Evolutionary conservation across 1,284 basidiomycete species (phyloP).

Genomic region (Wallemia mellicola): DNA sequence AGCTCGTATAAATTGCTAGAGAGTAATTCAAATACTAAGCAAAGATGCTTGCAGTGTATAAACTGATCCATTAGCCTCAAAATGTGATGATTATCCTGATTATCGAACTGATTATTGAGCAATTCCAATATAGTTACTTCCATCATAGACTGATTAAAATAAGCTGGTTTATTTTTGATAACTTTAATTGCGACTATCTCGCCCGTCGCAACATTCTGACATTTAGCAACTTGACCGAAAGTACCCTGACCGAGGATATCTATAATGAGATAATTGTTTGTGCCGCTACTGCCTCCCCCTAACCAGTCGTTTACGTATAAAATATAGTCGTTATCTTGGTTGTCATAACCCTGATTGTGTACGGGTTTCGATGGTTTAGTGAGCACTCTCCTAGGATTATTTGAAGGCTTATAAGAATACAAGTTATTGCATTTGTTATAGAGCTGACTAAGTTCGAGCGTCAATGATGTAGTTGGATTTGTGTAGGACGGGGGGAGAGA

Average conservation of each 20-base stretch:
- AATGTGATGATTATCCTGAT: slow-evolving; percentile 85
- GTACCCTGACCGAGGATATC: slow-evolving; percentile 95
- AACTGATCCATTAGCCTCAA: slow-evolving; percentile 82
- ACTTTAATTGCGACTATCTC: slow-evolving; percentile 97
- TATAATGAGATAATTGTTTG: slow-evolving; percentile 72
- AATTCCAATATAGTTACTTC: slow-evolving; percentile 92
- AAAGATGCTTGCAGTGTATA: slow-evolving; percentile 84
- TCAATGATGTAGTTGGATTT: slow-evolving; percentile 26
- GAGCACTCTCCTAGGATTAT: slow-evolving; percentile 72
- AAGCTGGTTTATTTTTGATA: slow-evolving; percentile 97
- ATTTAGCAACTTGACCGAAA: slow-evolving; percentile 97
- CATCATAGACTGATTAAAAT: slow-evolving; percentile 99
- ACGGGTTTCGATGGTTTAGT: slow-evolving; percentile 82
- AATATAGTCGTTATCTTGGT: slow-evolving; percentile 91
- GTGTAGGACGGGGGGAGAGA: background rate
- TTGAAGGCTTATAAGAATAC: slow-evolving; percentile 69
- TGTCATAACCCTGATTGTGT: slow-evolving; percentile 83
- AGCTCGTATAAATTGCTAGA: slow-evolving; percentile 96
- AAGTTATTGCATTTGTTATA: slow-evolving; percentile 71
- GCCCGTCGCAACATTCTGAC: slow-evolving; percentile 96
- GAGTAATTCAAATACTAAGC: slow-evolving; percentile 78
- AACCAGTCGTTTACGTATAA: slow-evolving; percentile 89
- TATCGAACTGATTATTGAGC: slow-evolving; percentile 77
- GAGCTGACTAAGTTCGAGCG: slow-evolving; percentile 54
- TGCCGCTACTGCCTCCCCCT: slow-evolving; percentile 36